Evolutionary conservation across 2,329 filamentous ascomycete genomes (phyloP), one percentile per base, ranked within the genome.

Genomic region (Penicillium vulpinum): DNA sequence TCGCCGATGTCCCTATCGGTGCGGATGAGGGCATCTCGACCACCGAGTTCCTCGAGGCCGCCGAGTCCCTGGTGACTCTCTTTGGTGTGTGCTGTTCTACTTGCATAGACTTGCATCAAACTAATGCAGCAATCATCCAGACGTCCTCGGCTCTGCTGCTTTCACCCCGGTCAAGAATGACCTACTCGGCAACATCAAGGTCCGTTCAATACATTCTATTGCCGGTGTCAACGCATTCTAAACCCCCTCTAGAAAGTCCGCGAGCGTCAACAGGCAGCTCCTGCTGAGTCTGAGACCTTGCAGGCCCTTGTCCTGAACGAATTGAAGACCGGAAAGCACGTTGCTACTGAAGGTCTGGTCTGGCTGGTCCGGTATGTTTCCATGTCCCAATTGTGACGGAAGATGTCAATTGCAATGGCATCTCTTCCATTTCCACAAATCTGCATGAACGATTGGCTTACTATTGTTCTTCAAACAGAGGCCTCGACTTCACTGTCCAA

Each of bases 111-210:
- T 35, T 29, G 2, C 22, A 33, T 26, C 16, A 40, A 39, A 18
- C 59, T 69, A 44, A 67, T 47, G 41, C n/a, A 41, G 33, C 41
- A 24, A 29, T 35, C 15, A 6, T 55, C 16, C 33, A 85, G 85
- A 87, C 73, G 76, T 86, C 39, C 76, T 88, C 28, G 84, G 84
- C 51, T 83, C 81, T 43, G 85, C 89, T 33, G 92, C 92, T 63
- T 97, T 99, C 79, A 86, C 83, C 53, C 89, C 91, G 26, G 93
- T 97, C 73, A 97, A 96, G 84, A 89, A 79, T 66, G 94, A 99
- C 77, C 90, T 99, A 81, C 76, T 85, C 47, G 90, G 90, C 74
- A 99, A 99, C 79, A 85, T 97, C 79, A 92, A 92, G 85, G 91
- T 94, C 75, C 62, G 73, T 66, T 21, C 39, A 18, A 45, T 51